These are phyloP conservation scores for Cystobasidium pallidum DNA, from an alignment of 1,284 basidiomycete species.

Conservation along the genomic window DNA sequence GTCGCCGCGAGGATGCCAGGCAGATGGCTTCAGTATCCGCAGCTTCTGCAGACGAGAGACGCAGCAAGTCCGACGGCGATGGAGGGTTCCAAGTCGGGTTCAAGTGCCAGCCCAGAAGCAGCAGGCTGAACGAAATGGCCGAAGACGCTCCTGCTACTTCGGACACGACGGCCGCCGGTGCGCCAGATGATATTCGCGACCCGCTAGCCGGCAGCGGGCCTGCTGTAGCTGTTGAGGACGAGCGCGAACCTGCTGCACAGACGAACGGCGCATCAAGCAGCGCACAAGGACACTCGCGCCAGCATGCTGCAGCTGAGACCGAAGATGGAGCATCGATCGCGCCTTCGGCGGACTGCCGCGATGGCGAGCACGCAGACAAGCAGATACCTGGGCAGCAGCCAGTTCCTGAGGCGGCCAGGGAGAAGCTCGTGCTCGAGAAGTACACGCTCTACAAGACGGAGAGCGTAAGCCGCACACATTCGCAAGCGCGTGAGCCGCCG, in stretches of 20 bases:
- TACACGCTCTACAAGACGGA: slow-evolving; percentile 35
- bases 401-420: not conserved
- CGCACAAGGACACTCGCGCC: not conserved
- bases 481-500: no score
- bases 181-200: not conserved
- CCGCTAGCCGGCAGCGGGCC: not conserved
- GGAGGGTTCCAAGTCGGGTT: not conserved
- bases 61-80: not conserved
- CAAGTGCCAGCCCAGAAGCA: not conserved
- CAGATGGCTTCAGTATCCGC: slow-evolving; percentile 10
- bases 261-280: not conserved
- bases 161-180: slow-evolving; percentile 7
- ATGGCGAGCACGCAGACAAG: not conserved
- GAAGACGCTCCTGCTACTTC: no score
- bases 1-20: slow-evolving; percentile 2
- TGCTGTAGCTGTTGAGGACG: not conserved
- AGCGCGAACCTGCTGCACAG: not conserved
- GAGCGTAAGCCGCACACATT: not conserved
- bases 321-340: slow-evolving; percentile 8
- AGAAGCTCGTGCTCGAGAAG: slow-evolving; percentile 30
- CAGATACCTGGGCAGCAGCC: not conserved
- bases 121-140: slow-evolving; percentile 5
- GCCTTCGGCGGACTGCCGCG: not conserved
- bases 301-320: not conserved
- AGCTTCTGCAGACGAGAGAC: not conserved